Evolutionary conservation across 345 rosid species (phyloP), one percentile per base, ranked within the genome.

Genomic region (Euphorbia pulcherrima): DNA sequence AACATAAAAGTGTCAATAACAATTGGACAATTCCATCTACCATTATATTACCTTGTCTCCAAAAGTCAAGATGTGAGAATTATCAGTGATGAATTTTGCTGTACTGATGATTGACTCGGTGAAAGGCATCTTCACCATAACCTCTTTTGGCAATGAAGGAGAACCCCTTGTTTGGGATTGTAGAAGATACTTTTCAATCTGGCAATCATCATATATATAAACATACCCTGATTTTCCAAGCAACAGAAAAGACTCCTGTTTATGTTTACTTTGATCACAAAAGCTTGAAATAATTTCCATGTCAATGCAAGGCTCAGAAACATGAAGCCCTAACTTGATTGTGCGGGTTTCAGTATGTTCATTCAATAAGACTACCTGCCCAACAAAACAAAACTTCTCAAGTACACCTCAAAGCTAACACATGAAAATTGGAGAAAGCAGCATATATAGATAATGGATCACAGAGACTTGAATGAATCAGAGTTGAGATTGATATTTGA

Each of bases 181-280:
- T 53, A 90, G 80, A 30, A 93, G 84, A 85, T 89, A 86, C 79
- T 86, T 93, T 74, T 90, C 98, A 9, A 93, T 88, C 79, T 74
- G 71, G 62, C 74, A 70, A 73, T 90, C 96, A 80, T 90, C 96
- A 50, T 85, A 93, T 26, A 84, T 82, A 75, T 87, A 85, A 21
- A 93, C 68, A 21, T 69, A 87, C 46, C 97, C 98, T 29, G 97
- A 90, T 75, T 87, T 89, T 39, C 97, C 97, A 68, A 93, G 81
- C 62, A 89, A 71, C 53, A 93, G 68, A 48, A 90, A 80, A 53
- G 46, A 65, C 48, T 82, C 85, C 23, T 83, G 85, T 74, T 81
- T 90, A 66, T 82, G 84, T 64, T 83, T 92, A 74, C 75, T 83
- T 53, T 82, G 87, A 68, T 90, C 94, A 63, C 28, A 77, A 51